A percentile compares a stretch with the other conserved stretches of the same genome.
Evolutionary conservation across 1,284 basidiomycete species (phyloP).

Genomic region (Hypsizygus ulmarius): DNA sequence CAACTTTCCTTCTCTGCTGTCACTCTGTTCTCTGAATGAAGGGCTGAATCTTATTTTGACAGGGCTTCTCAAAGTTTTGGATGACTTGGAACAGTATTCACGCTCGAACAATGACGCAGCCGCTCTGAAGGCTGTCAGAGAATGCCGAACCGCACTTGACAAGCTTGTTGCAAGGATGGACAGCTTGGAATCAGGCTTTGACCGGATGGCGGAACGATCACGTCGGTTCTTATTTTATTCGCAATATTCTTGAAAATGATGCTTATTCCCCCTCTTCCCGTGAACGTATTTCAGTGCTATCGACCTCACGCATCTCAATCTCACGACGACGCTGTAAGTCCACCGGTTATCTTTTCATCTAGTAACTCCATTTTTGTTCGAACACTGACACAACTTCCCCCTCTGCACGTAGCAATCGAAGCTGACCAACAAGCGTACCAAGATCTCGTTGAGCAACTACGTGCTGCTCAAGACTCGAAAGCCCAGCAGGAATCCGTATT

Average conservation of each 20-base stretch:
- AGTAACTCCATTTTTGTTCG: constrained; percentile 4
- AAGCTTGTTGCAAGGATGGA: constrained; percentile 76
- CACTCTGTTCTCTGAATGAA: too few species aligned
- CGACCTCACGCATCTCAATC: constrained; percentile 62
- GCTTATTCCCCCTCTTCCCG: constrained; percentile 2
- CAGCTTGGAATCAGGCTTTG: constrained; percentile 70
- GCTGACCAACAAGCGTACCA: constrained; percentile 68
- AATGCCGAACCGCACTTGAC: constrained; percentile 59
- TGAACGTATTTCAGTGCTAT: constrained; percentile 53
- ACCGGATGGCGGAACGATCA: constrained; percentile 76
- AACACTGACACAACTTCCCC: constrained; percentile 13
- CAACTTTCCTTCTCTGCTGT: background rate
- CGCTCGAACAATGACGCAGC: constrained; percentile 41
- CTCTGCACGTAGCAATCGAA: constrained; percentile 65
- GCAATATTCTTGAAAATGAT: constrained; percentile 3
- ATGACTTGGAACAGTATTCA: constrained; percentile 62
- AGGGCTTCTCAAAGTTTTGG: constrained; percentile 64
- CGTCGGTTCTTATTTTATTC: constrained; percentile 44
- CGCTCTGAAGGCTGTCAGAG: constrained; percentile 55
- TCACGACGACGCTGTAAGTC: constrained; percentile 68
- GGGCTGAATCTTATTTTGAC: constrained; percentile 10
- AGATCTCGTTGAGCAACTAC: constrained; percentile 64
- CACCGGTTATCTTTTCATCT: constrained; percentile 5
- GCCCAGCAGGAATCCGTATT: constrained; percentile 50
- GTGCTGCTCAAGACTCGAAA: constrained; percentile 51